Conservation (phyloP, 116 monocot genomes). For the Iris pallida region DNA sequence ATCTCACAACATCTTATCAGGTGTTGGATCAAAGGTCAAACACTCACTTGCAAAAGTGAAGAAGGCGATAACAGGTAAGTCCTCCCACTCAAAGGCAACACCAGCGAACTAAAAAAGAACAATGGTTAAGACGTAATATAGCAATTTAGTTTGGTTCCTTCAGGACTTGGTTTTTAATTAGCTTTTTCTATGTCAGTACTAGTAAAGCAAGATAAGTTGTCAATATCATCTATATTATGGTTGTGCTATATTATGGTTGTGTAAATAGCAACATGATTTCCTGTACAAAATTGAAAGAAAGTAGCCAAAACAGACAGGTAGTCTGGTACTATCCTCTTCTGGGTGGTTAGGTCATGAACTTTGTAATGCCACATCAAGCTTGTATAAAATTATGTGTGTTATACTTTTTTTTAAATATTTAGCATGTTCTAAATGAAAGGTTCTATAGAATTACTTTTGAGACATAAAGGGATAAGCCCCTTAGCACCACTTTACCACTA, state of each 20-base stretch:
- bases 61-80: constrained; percentile 58
- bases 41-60: constrained; percentile 59
- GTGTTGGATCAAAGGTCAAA: constrained; percentile 65
- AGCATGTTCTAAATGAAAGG: background rate
- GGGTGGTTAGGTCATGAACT: background rate
- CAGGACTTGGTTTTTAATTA: too few relatives aligned
- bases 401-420: background rate
- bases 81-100: constrained; percentile 31
- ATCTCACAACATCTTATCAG: constrained; percentile 48
- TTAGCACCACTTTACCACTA: too few relatives aligned
- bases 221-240: background rate
- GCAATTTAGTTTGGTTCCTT: too few relatives aligned
- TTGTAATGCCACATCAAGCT: background rate
- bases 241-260: background rate
- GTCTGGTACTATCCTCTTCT: background rate
- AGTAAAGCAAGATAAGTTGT: background rate
- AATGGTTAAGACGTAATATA: too few relatives aligned
- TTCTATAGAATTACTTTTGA: too few relatives aligned
- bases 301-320: background rate
- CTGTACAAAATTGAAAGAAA: background rate
- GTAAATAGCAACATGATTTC: background rate
- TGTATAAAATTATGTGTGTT: background rate
- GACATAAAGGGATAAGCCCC: too few relatives aligned
- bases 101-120: constrained; percentile 18
- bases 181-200: background rate